These are phyloP conservation scores for Fonsecaea erecta DNA, from an alignment of 2,329 filamentous ascomycete species.

Conservation along the genomic window DNA sequence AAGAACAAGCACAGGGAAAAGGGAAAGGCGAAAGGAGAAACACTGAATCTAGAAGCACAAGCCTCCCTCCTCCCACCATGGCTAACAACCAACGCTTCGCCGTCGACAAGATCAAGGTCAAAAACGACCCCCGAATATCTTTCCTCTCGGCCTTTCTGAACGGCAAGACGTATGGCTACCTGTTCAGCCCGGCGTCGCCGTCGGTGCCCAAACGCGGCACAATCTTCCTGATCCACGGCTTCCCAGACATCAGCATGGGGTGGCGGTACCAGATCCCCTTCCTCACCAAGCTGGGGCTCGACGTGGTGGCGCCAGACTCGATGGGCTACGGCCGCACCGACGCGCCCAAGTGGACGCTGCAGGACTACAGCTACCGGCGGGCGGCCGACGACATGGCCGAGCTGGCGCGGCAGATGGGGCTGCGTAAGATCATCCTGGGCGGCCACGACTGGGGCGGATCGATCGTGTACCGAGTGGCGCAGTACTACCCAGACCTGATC, in stretches of 20 bases:
- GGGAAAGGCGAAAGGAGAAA: not conserved
- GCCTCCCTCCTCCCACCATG: not conserved
- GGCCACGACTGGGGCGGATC: constrained; percentile 92
- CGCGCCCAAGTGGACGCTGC: constrained; percentile 59
- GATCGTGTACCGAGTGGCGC: constrained; percentile 73
- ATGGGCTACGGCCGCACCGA: constrained; percentile 80
- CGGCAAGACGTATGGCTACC: constrained; percentile 70
- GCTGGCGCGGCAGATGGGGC: constrained; percentile 64
- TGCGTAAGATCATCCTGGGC: constrained; percentile 72
- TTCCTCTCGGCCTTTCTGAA: constrained; percentile 67
- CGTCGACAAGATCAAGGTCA: constrained; percentile 65
- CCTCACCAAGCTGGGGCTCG: constrained; percentile 71
- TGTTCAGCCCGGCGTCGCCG: constrained; percentile 55
- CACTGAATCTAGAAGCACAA: not conserved
- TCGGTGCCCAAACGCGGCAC: constrained; percentile 52
- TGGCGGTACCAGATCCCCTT: constrained; percentile 90
- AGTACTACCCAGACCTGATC: constrained; percentile 74
- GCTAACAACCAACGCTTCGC: not conserved
- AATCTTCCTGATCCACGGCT: constrained; percentile 72
- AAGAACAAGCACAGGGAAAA: not conserved
- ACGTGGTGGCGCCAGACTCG: constrained; percentile 83
- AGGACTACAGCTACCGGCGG: constrained; percentile 72
- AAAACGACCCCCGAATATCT: constrained; percentile 69
- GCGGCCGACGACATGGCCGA: constrained; percentile 75
- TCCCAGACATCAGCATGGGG: constrained; percentile 79